These are phyloP conservation scores for Ogataea polymorpha DNA, from an alignment of 805 yeast species.

Conservation along the genomic window DNA sequence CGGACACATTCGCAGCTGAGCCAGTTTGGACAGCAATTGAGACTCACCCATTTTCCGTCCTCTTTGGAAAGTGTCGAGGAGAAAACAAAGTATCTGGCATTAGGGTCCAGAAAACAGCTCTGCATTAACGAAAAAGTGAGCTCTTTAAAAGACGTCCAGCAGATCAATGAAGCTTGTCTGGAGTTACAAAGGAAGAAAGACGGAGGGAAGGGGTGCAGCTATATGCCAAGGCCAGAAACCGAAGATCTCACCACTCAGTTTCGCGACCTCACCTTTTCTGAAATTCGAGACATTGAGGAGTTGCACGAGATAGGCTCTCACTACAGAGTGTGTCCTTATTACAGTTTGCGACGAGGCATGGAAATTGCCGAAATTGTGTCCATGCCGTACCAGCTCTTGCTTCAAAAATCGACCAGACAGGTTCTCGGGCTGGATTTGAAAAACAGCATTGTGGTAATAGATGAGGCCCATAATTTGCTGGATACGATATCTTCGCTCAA, in stretches of 20 bases:
- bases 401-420: slow-evolving; percentile 59
- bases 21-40: slow-evolving; percentile 75
- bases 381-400: slow-evolving; percentile 77
- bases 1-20: slow-evolving; percentile 87
- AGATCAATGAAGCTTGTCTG: slow-evolving; percentile 76
- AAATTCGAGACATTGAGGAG: slow-evolving; percentile 78
- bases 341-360: slow-evolving; percentile 58
- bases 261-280: slow-evolving; percentile 52
- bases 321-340: slow-evolving; percentile 74
- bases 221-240: slow-evolving; percentile 36
- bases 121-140: slow-evolving; percentile 70
- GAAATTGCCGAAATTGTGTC: slow-evolving; percentile 71
- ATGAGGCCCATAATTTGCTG: slow-evolving; percentile 87
- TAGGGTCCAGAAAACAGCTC: slow-evolving; percentile 82
- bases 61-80: slow-evolving; percentile 47
- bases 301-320: slow-evolving; percentile 56
- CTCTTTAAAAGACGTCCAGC: slow-evolving; percentile 42
- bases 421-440: slow-evolving; percentile 56
- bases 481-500: slow-evolving; percentile 72
- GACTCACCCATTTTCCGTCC: slow-evolving; percentile 60
- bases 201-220: slow-evolving; percentile 37
- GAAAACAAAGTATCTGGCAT: slow-evolving; percentile 61
- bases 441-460: slow-evolving; percentile 72
- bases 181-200: slow-evolving; percentile 53
- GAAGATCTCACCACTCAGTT: slow-evolving; percentile 39